Percentiles rank a stretch among this genome's conserved stretches.
Conservation (phyloP, 2,329 filamentous ascomycete genomes). For the Ceratocystis destructans region DNA sequence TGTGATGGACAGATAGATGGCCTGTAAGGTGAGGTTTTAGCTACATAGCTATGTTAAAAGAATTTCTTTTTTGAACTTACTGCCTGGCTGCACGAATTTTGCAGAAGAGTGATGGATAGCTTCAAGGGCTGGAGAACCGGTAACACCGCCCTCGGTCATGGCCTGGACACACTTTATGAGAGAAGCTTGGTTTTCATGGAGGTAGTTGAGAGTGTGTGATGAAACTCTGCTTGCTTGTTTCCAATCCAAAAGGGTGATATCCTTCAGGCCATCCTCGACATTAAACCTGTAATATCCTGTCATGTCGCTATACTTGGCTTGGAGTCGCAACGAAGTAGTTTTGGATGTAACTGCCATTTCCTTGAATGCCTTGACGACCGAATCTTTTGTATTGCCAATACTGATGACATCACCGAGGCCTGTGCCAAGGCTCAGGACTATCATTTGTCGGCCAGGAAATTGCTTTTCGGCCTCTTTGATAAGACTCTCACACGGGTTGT, state of each 20-base stretch:
- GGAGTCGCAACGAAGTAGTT: neutral
- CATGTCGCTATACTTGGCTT: conserved; percentile 20
- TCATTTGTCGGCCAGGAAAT: conserved; percentile 21
- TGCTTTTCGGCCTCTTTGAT: conserved; percentile 23
- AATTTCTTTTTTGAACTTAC: neutral
- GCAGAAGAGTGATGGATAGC: no score
- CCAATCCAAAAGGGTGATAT: conserved; percentile 24
- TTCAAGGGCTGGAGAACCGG: no score
- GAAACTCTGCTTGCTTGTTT: conserved; percentile 22
- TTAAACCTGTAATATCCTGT: conserved; percentile 23
- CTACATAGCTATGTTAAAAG: neutral
- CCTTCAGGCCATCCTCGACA: conserved; percentile 23
- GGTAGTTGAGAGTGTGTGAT: conserved; percentile 22
- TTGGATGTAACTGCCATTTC: neutral
- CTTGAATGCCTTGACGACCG: neutral
- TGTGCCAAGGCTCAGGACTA: conserved; percentile 24
- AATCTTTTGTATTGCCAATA: conserved; percentile 18
- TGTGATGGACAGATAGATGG: neutral
- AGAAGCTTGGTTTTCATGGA: conserved; percentile 14
- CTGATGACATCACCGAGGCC: conserved; percentile 22
- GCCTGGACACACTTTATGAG: neutral
- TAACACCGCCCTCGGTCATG: neutral
- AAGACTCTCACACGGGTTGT: conserved; percentile 26
- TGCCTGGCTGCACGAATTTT: neutral
- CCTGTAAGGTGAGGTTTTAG: neutral